Conservation (phyloP, 305 asterid species). For the Salvia sclarea region DNA sequence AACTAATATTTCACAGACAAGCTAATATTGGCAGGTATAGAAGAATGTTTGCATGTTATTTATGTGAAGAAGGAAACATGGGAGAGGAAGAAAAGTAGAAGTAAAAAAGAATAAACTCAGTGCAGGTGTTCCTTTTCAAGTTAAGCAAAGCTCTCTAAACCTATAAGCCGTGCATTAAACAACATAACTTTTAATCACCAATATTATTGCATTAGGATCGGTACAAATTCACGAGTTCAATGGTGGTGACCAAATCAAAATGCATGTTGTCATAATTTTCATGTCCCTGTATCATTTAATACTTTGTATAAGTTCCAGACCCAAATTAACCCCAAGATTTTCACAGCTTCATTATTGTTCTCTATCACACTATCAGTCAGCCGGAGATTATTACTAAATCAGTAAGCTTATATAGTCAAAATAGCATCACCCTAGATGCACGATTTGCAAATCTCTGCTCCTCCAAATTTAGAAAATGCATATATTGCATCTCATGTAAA, state of each 20-base stretch:
- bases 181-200: neutral
- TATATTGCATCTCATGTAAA: neutral
- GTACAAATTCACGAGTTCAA: no score
- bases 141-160: neutral
- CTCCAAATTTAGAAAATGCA: neutral
- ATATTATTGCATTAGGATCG: neutral
- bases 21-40: neutral
- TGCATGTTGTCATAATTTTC: neutral
- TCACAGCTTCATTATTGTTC: neutral
- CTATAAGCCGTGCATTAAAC: neutral
- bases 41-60: neutral
- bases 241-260: neutral
- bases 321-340: slow-evolving; percentile 2
- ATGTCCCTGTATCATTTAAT: slow-evolving; percentile 4
- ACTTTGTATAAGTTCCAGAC: neutral
- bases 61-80: neutral
- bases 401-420: neutral
- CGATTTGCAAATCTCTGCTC: neutral
- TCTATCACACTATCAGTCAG: neutral
- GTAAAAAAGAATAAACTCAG: neutral
- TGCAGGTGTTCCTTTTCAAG: neutral
- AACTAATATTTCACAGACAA: slow-evolving; percentile 11
- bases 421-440: neutral
- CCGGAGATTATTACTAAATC: slow-evolving; percentile 15
- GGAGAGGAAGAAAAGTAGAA: neutral